Base-by-base conservation (phyloP, 2,329 filamentous ascomycete genomes). In the Sphaerulina populicola region DNA sequence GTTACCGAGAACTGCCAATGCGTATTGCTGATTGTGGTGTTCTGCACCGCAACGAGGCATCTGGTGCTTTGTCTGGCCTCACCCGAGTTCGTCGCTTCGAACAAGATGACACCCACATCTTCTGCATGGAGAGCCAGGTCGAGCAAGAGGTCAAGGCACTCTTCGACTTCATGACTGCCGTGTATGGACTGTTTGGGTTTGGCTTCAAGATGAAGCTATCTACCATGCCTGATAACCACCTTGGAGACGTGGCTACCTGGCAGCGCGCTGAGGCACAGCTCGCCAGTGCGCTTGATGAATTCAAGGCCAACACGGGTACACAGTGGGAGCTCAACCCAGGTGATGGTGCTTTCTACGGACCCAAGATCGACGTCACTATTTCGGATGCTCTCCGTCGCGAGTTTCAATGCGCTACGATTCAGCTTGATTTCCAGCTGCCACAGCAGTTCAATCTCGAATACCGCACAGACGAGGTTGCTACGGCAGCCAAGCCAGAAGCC, bases 341-440 rank as follows among this genome's bases (percentile, higher is more conserved):
- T 51, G 93, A 98, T 63, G 93, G 93, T 66, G 93, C 93, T 47
- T 98, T 97, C 73, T 98, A 98, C 69, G 93, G 93, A 1, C 93
- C 93, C 46, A 98, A 98, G 80, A 95, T 97, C 62, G 93, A 98
- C 64, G 93, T 98, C 65, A 94, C 88, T 55, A 90, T 98, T 64
- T 84, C 83, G 46, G 91, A 96, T 70, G 88, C 88, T 41, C 75
- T 96, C 60, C 82, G 82, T 70, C 81, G 90, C 67, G 87, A 90
- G 54, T 86, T 83, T 74, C 86, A 94, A 71, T 94, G 88, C 65
- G 88, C 91, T 61, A 97, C 91, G 10, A 94, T 97, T 60, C 91
- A 97, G 72, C 80, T 94, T 49, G 88, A 94, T 68, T 94, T 94
- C 74, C 86, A 95, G 66, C 79, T 87, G 15, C 85, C 85, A 1